Conservation (phyloP, 495 filamentous ascomycete species). For the Penicillium lagena region DNA sequence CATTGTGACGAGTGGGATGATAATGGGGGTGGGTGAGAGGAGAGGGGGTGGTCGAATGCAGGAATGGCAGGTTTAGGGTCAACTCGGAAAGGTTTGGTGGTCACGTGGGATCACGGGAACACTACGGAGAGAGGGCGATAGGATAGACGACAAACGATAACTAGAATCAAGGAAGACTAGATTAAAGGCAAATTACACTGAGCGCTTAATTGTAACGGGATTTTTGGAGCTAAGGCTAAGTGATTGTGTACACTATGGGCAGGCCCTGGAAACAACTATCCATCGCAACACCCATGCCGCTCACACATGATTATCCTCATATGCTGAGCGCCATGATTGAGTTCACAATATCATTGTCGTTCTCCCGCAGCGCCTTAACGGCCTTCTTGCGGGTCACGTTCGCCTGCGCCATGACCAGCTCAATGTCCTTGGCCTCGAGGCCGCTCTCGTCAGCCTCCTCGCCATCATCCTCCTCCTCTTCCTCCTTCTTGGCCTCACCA, state of each 20-base stretch:
- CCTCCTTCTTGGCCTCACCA: conserved; percentile 69
- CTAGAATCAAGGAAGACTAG: no score
- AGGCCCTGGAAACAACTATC: conserved; percentile 16
- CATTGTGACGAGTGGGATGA: conserved; percentile 58
- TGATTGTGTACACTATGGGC: conserved; percentile 36
- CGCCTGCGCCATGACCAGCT: conserved; percentile 97
- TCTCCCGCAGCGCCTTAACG: conserved; percentile 96
- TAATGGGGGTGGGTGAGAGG: conserved; percentile 32
- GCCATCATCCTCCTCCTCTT: conserved; percentile 80
- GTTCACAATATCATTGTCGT: conserved; percentile 99
- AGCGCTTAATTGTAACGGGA: not conserved
- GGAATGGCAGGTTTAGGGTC: conserved; percentile 35
- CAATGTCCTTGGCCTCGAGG: conserved; percentile 97
- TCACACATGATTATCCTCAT: conserved; percentile 42
- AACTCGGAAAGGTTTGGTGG: conserved; percentile 42
- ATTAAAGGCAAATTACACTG: not conserved
- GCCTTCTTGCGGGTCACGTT: conserved; percentile 96
- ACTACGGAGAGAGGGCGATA: conserved; percentile 5
- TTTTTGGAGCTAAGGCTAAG: conserved; percentile 24
- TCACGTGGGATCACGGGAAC: conserved; percentile 41
- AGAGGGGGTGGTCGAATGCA: conserved; percentile 34
- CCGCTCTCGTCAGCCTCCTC: conserved; percentile 92
- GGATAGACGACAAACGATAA: not conserved
- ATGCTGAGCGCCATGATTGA: conserved; percentile 99
- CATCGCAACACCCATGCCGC: conserved; percentile 29